A percentile compares a stretch with the other conserved stretches of the same genome.
Evolutionary conservation across 345 rosid genomes (phyloP).

Genomic region (Ricinus communis): DNA sequence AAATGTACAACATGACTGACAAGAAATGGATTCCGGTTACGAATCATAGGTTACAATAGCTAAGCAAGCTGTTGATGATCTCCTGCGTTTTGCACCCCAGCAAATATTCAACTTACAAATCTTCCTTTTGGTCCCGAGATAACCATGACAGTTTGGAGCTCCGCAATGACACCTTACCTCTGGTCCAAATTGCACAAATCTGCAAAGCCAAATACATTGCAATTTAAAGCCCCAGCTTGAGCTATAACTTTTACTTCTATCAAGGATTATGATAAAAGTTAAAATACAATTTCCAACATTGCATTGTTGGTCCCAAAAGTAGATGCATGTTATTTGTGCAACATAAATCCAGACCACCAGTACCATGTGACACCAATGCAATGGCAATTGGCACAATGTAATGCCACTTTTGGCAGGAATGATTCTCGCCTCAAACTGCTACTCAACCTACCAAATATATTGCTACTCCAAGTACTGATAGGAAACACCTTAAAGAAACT

Average conservation of each 20-base stretch:
- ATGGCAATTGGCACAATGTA: too few relatives aligned
- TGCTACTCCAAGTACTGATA: too few relatives aligned
- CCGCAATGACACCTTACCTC: slow-evolving; percentile 91
- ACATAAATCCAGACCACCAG: neutral
- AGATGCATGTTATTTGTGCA: neutral
- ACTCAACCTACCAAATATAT: too few relatives aligned
- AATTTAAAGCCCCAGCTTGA: neutral
- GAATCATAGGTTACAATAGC: slow-evolving; percentile 37
- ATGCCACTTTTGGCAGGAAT: too few relatives aligned
- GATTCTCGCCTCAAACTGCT: too few relatives aligned
- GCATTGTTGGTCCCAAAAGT: neutral
- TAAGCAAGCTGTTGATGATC: slow-evolving; percentile 48
- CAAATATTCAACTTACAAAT: slow-evolving; percentile 44
- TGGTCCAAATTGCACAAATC: slow-evolving; percentile 92
- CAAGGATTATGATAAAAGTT: neutral
- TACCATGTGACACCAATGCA: too few relatives aligned
- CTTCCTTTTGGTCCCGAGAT: slow-evolving; percentile 73
- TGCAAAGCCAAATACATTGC: slow-evolving; percentile 27
- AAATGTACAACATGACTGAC: slow-evolving; percentile 11
- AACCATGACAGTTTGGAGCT: slow-evolving; percentile 71
- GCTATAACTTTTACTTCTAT: neutral
- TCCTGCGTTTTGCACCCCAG: slow-evolving; percentile 93
- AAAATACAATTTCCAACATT: neutral
- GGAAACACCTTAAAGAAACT: too few relatives aligned
- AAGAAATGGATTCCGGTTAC: neutral